Evolutionary conservation across 139 green algal genomes (phyloP).

Genomic region (Eudorina sp.): DNA sequence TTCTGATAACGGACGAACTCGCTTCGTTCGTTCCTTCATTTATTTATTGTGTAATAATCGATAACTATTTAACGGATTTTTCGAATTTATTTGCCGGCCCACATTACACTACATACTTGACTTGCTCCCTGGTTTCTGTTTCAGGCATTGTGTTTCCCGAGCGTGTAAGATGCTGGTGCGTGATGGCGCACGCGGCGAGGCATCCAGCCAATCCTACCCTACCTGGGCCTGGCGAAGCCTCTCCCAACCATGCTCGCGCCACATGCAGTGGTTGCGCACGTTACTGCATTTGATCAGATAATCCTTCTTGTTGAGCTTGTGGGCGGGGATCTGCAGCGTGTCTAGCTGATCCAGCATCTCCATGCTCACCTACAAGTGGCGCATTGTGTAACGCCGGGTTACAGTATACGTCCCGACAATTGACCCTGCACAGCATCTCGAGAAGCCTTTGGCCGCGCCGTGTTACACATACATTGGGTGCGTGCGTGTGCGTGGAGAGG

Average conservation of each 20-base stretch:
- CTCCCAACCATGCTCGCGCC: background rate
- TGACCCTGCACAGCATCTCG: too few species aligned
- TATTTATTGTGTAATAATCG: background rate
- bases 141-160: background rate
- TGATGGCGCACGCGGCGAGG: background rate
- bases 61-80: background rate
- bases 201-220: background rate
- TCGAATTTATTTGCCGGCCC: too few species aligned
- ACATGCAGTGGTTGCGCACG: too few species aligned
- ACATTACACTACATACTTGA: too few species aligned
- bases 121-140: too few species aligned
- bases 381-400: too few species aligned
- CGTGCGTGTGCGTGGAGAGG: too few species aligned
- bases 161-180: background rate
- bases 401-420: too few species aligned
- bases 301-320: conserved; percentile 79
- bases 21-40: too few species aligned
- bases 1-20: too few species aligned
- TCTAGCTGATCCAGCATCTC: conserved; percentile 7
- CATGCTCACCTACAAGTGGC: background rate
- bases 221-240: background rate
- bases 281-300: conserved; percentile 46
- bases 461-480: too few species aligned
- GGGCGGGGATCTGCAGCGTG: conserved; percentile 71
- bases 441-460: too few species aligned